phyloP scores from a whole-genome alignment of 2,329 filamentous ascomycete species.

The Diaporthe ilicicola region DNA sequence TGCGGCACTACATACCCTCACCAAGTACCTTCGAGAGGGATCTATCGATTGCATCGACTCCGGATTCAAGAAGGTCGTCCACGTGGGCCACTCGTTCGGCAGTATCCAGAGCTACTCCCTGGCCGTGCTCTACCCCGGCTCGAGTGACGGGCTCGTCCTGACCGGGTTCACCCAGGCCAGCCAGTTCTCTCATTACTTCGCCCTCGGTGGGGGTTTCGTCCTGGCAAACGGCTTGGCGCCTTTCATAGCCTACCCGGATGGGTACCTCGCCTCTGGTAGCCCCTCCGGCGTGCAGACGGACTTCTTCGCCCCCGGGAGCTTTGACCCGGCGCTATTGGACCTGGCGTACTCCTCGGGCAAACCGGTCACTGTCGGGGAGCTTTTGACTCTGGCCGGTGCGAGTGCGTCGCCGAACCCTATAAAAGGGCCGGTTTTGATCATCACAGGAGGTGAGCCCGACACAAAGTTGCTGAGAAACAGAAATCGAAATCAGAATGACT shows the following conservation, averaged over 20 bases:
- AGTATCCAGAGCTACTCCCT: constrained; percentile 66
- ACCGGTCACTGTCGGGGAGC: constrained; percentile 65
- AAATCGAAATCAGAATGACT: background rate
- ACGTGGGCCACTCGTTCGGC: constrained; percentile 72
- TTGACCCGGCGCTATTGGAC: constrained; percentile 62
- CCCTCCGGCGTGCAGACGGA: constrained; percentile 59
- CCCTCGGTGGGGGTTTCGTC: constrained; percentile 56
- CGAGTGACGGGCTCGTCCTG: constrained; percentile 66
- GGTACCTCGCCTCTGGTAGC: constrained; percentile 61
- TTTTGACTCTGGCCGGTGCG: constrained; percentile 61
- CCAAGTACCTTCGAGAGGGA: constrained; percentile 22
- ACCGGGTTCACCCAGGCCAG: constrained; percentile 65
- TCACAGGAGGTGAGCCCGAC: constrained; percentile 59
- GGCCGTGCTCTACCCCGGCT: constrained; percentile 57
- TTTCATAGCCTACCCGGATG: constrained; percentile 50
- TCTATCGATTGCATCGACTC: background rate
- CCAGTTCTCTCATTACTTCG: constrained; percentile 53
- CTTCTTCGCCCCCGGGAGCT: constrained; percentile 61
- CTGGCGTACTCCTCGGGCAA: constrained; percentile 57
- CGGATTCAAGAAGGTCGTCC: constrained; percentile 55
- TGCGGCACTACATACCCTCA: constrained; percentile 25
- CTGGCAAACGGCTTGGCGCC: constrained; percentile 46
- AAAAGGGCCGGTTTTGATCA: constrained; percentile 63
- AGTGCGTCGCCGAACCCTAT: constrained; percentile 49
- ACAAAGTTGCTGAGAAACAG: background rate